Conservation (phyloP, 768 basidiomycete species). For the Suillus subluteus region DNA sequence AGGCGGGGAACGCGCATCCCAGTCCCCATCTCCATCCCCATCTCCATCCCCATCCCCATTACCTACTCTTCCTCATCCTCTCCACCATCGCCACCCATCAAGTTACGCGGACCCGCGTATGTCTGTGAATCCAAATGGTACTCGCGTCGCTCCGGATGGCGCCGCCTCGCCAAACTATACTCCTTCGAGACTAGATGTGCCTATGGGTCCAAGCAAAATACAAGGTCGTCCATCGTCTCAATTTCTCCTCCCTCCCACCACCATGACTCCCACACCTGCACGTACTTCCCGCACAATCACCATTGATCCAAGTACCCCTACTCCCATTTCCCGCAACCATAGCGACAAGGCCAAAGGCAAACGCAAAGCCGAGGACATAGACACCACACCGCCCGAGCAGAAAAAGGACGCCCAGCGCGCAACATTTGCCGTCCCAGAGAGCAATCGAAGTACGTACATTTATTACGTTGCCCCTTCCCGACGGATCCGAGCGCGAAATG, state of each 20-base stretch:
- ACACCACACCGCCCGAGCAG: constrained; percentile 68
- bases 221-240: constrained; percentile 15
- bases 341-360: constrained; percentile 56
- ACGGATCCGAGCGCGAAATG: constrained; percentile 27
- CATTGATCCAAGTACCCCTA: constrained; percentile 35
- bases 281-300: constrained; percentile 20
- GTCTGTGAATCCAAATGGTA: constrained; percentile 7
- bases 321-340: constrained; percentile 34
- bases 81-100: not conserved
- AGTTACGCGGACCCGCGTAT: not conserved
- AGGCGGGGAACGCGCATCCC: constrained; percentile 6
- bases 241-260: constrained; percentile 18
- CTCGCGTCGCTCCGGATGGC: constrained; percentile 20
- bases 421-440: constrained; percentile 62
- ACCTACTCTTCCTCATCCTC: not conserved
- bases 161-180: constrained; percentile 18
- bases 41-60: not conserved
- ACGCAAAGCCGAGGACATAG: constrained; percentile 76
- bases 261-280: constrained; percentile 23
- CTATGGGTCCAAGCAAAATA: constrained; percentile 15
- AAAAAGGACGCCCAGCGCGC: constrained; percentile 52
- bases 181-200: constrained; percentile 24
- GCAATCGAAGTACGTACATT: constrained; percentile 57
- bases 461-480: constrained; percentile 20
- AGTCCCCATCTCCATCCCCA: not conserved